Base-by-base conservation (phyloP, 192 early-diverging fungal genomes). In the Obelidium mucronatum region DNA sequence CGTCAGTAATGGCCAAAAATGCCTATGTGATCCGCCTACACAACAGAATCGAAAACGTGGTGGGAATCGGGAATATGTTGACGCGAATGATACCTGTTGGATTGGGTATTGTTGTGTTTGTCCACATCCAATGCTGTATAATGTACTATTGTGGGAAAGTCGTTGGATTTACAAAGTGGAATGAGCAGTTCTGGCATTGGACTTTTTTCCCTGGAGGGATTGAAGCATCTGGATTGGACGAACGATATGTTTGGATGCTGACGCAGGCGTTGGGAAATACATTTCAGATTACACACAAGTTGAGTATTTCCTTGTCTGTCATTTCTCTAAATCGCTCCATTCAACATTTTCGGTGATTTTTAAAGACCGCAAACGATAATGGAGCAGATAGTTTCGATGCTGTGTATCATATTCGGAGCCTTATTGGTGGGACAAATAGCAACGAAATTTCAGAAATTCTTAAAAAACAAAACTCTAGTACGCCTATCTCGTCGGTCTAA, bases 91-190 rank as follows among this genome's bases (percentile, higher is more conserved):
- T 77, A 31, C 37, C 51, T 15, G 53, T 77, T 17, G 15, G 30
- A 1, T 5, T 42, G 5, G 40, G 24, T 4, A 19, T 80, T 22
- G 19, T 78, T 8, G 19, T 78, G 19, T 73, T 69, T 35, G 19
- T 80, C 4, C 79, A 80, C 42, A n/a, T 80, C 15, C 77, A 80
- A 44, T 76, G 61, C 28, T 80, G 79, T 42, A 42, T 59, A 0
- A 33, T 67, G 1, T 78, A 40, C 26, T 73, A 15, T 15, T 11
- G 30, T 58, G 77, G 67, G 30, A 79, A 72, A 33, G 34, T 40
- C 5, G 24, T 52, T 2, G 44, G 44, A 15, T 68, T 68, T 30
- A 19, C 44, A 22, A 30, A 13, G 28, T 72, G 69, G 53, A 40
- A 36, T 39, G 19, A 26, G 2, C 33, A 42, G 15, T 72, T 59